phyloP scores from a whole-genome alignment of 140 eudicot genomes.

The Flaveria floridana region DNA sequence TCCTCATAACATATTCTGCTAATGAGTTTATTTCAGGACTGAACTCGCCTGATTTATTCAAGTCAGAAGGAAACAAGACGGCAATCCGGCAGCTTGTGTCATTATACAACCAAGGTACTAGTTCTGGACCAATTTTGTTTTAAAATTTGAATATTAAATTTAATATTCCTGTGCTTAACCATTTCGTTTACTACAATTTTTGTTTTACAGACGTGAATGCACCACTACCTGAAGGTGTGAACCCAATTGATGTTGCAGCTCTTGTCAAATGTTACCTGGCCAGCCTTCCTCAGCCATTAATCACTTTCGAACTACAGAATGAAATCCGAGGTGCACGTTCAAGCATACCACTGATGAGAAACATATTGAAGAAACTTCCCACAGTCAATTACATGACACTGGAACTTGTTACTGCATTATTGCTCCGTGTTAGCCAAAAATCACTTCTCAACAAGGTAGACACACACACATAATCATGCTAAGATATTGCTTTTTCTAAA shows the following conservation, averaged over 20 bases:
- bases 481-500: background rate
- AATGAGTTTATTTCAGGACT: constrained; percentile 53
- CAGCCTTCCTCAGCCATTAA: constrained; percentile 88
- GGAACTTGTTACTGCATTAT: constrained; percentile 78
- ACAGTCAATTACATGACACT: constrained; percentile 86
- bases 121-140: background rate
- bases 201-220: constrained; percentile 66
- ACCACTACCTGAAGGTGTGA: constrained; percentile 61
- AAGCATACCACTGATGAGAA: constrained; percentile 61
- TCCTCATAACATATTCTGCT: background rate
- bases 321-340: constrained; percentile 79
- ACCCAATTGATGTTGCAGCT: constrained; percentile 71
- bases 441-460: constrained; percentile 87
- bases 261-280: constrained; percentile 86
- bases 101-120: constrained; percentile 82
- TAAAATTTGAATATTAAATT: background rate
- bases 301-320: constrained; percentile 60
- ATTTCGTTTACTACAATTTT: constrained; percentile 9
- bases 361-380: constrained; percentile 78
- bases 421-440: constrained; percentile 87
- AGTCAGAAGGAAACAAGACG: constrained; percentile 80
- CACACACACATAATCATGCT: background rate
- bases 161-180: background rate
- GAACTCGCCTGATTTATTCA: constrained; percentile 75
- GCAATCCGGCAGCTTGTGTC: constrained; percentile 81